phyloP scores from a whole-genome alignment of 73 alveolate genomes.

The Blepharisma japonicum region DNA sequence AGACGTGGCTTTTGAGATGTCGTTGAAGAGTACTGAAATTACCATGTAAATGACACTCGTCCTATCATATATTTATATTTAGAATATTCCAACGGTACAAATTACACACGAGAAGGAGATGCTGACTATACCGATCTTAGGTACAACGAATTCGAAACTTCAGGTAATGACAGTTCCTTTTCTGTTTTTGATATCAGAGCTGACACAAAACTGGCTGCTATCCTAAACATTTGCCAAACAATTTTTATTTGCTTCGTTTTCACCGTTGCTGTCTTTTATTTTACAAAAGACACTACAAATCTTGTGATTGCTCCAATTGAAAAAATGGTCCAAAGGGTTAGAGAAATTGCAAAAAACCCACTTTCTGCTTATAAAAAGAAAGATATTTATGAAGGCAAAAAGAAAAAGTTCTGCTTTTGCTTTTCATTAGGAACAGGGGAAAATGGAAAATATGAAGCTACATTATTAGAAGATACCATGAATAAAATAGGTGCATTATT shows the following conservation, averaged over 20 bases:
- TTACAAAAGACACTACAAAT: constrained; percentile 81
- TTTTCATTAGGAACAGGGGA: constrained; percentile 22
- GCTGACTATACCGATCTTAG: constrained; percentile 9
- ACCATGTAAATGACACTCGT: constrained; percentile 25
- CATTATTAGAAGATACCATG: constrained; percentile 48
- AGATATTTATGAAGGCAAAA: constrained; percentile 62
- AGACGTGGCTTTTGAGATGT: constrained; percentile 26
- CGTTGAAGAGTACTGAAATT: constrained; percentile 18
- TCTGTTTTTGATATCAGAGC: constrained; percentile 54
- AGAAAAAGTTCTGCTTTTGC: constrained; percentile 25
- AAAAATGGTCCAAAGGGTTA: constrained; percentile 89
- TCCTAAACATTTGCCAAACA: constrained; percentile 80
- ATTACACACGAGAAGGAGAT: not conserved
- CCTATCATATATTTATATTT: constrained; percentile 12
- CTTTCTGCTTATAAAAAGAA: constrained; percentile 90
- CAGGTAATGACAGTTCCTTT: not conserved
- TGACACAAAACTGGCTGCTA: constrained; percentile 58
- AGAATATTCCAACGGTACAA: not conserved
- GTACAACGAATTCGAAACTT: not conserved
- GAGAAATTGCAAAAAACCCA: constrained; percentile 91
- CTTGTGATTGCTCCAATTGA: constrained; percentile 91
- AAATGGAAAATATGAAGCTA: constrained; percentile 48
- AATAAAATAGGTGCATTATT: constrained; percentile 71
- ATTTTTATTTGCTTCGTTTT: constrained; percentile 83
- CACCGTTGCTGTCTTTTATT: constrained; percentile 76